Evolutionary conservation across 2,329 filamentous ascomycete species (phyloP).

Genomic region (Aciculosporium take): DNA sequence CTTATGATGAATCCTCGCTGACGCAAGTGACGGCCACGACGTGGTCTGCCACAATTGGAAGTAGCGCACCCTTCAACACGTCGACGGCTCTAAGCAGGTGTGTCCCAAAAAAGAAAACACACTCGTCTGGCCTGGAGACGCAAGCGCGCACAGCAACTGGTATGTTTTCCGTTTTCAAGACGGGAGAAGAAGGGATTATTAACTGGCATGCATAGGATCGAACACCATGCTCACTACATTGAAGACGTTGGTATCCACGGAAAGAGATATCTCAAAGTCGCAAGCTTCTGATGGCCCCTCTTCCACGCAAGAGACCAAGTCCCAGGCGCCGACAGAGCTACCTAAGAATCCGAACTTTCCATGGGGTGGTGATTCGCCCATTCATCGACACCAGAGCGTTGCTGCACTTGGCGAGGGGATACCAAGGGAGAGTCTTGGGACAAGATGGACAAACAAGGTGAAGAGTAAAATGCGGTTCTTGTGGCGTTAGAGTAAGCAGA

Average conservation of each 20-base stretch:
- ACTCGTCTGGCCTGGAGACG: neutral
- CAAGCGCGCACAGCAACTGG: neutral
- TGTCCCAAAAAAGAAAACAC: neutral
- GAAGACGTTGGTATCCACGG: constrained; percentile 6
- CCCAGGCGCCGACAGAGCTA: constrained; percentile 9
- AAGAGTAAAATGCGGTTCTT: neutral
- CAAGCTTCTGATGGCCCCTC: constrained; percentile 6
- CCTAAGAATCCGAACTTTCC: constrained; percentile 20
- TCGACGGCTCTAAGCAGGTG: neutral
- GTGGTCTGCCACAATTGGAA: neutral
- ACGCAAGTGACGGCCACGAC: neutral
- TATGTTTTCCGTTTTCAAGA: neutral
- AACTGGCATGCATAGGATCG: neutral
- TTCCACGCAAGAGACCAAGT: constrained; percentile 6
- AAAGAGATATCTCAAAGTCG: constrained; percentile 1
- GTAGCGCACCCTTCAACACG: neutral
- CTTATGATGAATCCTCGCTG: neutral
- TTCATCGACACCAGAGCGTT: constrained; percentile 21
- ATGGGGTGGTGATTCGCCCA: constrained; percentile 22
- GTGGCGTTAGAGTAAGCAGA: neutral
- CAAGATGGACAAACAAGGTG: constrained; percentile 1
- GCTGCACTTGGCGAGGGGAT: constrained; percentile 13
- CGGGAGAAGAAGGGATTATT: neutral
- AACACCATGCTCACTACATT: constrained; percentile 4
- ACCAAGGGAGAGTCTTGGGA: constrained; percentile 5